A percentile compares a stretch with the other conserved stretches of the same genome.
phyloP scores from a whole-genome alignment of 176 grass and related monocot species.

The Paspalum vaginatum region DNA sequence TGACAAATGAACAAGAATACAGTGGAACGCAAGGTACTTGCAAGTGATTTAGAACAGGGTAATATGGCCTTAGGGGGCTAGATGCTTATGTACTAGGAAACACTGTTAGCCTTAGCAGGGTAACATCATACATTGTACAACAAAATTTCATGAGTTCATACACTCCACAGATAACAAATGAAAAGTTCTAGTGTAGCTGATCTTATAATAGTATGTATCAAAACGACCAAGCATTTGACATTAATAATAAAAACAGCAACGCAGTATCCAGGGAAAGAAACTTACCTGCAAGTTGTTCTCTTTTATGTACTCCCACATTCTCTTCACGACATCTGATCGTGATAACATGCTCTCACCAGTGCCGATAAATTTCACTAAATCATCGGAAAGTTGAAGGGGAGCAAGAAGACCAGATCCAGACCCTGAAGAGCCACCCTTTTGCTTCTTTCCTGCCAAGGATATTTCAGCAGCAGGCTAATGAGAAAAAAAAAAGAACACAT shows the following conservation, averaged over 20 bases:
- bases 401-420: slow-evolving; percentile 65
- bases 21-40: not conserved
- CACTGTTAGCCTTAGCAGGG: not conserved
- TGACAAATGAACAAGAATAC: slow-evolving; percentile 28
- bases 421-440: slow-evolving; percentile 69
- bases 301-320: slow-evolving; percentile 96
- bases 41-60: slow-evolving; percentile 12
- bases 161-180: slow-evolving; percentile 8
- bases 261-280: slow-evolving; percentile 20
- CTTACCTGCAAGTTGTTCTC: slow-evolving; percentile 89
- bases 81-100: slow-evolving; percentile 19
- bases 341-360: slow-evolving; percentile 89
- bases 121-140: slow-evolving; percentile 9
- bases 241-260: slow-evolving; percentile 26
- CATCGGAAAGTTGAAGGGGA: slow-evolving; percentile 87
- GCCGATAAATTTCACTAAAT: slow-evolving; percentile 85
- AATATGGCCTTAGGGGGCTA: slow-evolving; percentile 27
- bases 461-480: slow-evolving; percentile 38
- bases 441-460: slow-evolving; percentile 57
- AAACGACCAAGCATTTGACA: slow-evolving; percentile 18
- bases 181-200: slow-evolving; percentile 1
- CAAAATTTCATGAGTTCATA: slow-evolving; percentile 23
- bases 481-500: slow-evolving; percentile 39
- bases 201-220: not conserved
- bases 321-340: slow-evolving; percentile 84